Conservation (phyloP, 768 basidiomycete species). For the Rhizopogon vesiculosus region DNA sequence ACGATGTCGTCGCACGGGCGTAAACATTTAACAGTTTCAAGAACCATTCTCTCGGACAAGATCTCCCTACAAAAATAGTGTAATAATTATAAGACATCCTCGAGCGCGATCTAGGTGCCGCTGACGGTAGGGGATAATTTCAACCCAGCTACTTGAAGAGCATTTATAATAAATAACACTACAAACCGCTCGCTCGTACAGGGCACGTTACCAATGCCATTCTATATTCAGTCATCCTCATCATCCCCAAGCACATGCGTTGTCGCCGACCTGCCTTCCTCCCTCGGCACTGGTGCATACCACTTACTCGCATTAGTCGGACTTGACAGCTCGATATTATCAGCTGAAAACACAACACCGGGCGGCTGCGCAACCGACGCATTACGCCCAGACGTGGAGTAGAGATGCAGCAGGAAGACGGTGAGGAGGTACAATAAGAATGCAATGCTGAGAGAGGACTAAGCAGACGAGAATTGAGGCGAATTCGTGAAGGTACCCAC, state of each 20-base stretch:
- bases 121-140: too few relatives aligned
- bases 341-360: slow-evolving; percentile 19
- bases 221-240: slow-evolving; percentile 29
- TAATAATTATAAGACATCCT: too few relatives aligned
- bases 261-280: slow-evolving; percentile 16
- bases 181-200: too few relatives aligned
- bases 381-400: slow-evolving; percentile 58
- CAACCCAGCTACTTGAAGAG: too few relatives aligned
- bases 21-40: too few relatives aligned
- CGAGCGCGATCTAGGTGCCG: too few relatives aligned
- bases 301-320: slow-evolving; percentile 42
- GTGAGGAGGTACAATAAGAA: slow-evolving; percentile 78
- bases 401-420: slow-evolving; percentile 66
- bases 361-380: slow-evolving; percentile 21
- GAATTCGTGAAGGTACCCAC: slow-evolving; percentile 29
- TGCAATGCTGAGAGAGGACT: slow-evolving; percentile 42
- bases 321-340: slow-evolving; percentile 39
- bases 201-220: too few relatives aligned
- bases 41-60: too few relatives aligned
- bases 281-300: slow-evolving; percentile 58
- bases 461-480: neutral
- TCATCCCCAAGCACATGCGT: slow-evolving; percentile 51
- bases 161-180: neutral
- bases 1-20: too few relatives aligned
- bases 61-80: too few relatives aligned